Base-by-base conservation (phyloP, 805 yeast species). In the Candida easanensis region DNA sequence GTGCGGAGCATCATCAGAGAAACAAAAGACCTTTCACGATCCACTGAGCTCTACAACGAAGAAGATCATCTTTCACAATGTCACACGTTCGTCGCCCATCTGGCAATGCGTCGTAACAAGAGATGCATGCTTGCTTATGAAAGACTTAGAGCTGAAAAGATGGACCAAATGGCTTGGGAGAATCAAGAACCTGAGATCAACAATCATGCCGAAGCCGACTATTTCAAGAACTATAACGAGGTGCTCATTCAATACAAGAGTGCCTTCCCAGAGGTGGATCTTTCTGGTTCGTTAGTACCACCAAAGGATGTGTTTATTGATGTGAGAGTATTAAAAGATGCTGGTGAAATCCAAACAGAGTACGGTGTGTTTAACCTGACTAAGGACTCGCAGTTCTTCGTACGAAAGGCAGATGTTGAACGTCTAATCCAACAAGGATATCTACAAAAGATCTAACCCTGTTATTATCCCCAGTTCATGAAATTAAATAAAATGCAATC, bases 291-390 rank as follows among this genome's bases (percentile, higher is more conserved):
- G n/a, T 59, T 93, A 52, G 86, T 77, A 18, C 99, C 99, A 0
- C 98, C 99, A 1, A 77, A 76, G 28, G 95, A 88, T 52, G 85
- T 93, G 22, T 93, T 91, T 54, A 86, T 91, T 9, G 99, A 91
- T 57, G 98, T 93, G 4, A 70, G 99, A 45, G 98, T 91, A 7
- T 65, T 91, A 39, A 85, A 85, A 60, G 95, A 91, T 56, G 97
- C 96, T 0, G 99, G 99, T 2, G 98, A 93, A 60, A 88, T 91
- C 27, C 97, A 90, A 59, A 93, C 99, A 0, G 99, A 91, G 61
- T 91, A 91, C 56, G 99, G 97, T 18, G 96, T 88, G 4, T 89
- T 93, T 67, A 90, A 90, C 56, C 68, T 93, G 51, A 87, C 95
- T 3, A 91, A 90, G 57, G 91, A 91, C 61, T 86, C 96, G 3